A percentile compares a stretch with the other conserved stretches of the same genome.
Evolutionary conservation across 2,329 filamentous ascomycete species (phyloP).

Genomic region (Epichloe gansuensis): DNA sequence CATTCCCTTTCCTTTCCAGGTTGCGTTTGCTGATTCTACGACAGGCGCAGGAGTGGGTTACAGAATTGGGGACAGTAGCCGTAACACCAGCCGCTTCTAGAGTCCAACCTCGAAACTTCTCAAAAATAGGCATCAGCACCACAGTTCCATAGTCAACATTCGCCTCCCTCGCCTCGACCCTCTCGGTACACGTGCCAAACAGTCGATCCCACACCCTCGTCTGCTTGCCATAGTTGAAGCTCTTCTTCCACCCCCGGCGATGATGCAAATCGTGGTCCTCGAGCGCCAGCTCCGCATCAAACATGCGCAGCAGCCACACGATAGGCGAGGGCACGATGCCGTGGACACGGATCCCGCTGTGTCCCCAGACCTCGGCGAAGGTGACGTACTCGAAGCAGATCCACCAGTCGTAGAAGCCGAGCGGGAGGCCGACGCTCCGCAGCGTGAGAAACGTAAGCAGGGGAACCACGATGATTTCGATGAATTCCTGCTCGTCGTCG

Average conservation of each 20-base stretch:
- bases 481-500: constrained; percentile 28
- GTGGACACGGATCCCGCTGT: constrained; percentile 25
- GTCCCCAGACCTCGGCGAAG: constrained; percentile 25
- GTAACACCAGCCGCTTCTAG: background rate
- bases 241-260: constrained; percentile 24
- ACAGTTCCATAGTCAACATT: constrained; percentile 21
- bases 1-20: constrained; percentile 34
- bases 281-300: constrained; percentile 20
- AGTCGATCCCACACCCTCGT: constrained; percentile 24
- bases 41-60: constrained; percentile 5
- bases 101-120: background rate
- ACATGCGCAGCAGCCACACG: constrained; percentile 19
- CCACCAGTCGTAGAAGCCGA: constrained; percentile 36
- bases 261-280: constrained; percentile 31
- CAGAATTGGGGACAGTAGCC: background rate
- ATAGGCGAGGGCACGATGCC: constrained; percentile 20
- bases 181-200: constrained; percentile 23
- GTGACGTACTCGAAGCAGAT: constrained; percentile 30
- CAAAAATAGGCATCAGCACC: constrained; percentile 16
- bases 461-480: constrained; percentile 28
- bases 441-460: constrained; percentile 25
- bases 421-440: constrained; percentile 22
- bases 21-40: constrained; percentile 23
- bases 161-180: constrained; percentile 21
- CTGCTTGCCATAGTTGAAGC: constrained; percentile 27